Conservation (phyloP, 2,329 filamentous ascomycete species). For the Dactylellina parvicollis region DNA sequence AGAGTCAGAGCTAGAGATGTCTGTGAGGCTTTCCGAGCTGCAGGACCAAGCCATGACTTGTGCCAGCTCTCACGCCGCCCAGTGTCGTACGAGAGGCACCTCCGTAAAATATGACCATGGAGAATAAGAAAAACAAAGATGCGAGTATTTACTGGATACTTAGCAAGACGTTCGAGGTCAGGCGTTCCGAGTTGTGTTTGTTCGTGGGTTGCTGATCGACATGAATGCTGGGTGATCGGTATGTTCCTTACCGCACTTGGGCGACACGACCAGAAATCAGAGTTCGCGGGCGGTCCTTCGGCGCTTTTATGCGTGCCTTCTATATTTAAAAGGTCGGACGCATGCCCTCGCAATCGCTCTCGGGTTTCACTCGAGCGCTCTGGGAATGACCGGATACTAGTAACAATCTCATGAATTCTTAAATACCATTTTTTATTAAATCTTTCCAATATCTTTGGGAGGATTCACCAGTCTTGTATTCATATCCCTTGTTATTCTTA, state of each 20-base stretch:
- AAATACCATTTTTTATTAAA: neutral
- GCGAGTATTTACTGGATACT: slow-evolving; percentile 1
- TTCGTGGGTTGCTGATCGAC: slow-evolving; percentile 33
- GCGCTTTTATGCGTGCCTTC: neutral
- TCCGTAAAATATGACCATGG: neutral
- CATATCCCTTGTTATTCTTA: neutral
- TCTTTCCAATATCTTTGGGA: neutral
- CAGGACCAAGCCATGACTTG: slow-evolving; percentile 3
- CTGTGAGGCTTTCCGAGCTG: neutral
- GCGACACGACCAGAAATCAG: slow-evolving; percentile 32
- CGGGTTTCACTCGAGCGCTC: neutral
- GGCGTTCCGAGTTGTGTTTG: slow-evolving; percentile 36
- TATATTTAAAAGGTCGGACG: slow-evolving; percentile 35
- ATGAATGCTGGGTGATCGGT: slow-evolving; percentile 49
- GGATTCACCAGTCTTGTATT: neutral
- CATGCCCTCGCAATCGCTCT: slow-evolving; percentile 47
- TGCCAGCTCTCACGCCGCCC: neutral
- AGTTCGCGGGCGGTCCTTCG: slow-evolving; percentile 34
- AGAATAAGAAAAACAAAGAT: neutral
- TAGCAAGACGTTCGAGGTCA: slow-evolving; percentile 5
- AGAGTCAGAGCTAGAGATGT: slow-evolving; percentile 15
- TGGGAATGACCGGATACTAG: slow-evolving; percentile 3
- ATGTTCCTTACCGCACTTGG: slow-evolving; percentile 45
- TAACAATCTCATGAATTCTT: slow-evolving; percentile 4
- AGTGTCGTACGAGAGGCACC: slow-evolving; percentile 46